phyloP scores from a whole-genome alignment of 352 stramenopile species.

The Phytopythium vexans region DNA sequence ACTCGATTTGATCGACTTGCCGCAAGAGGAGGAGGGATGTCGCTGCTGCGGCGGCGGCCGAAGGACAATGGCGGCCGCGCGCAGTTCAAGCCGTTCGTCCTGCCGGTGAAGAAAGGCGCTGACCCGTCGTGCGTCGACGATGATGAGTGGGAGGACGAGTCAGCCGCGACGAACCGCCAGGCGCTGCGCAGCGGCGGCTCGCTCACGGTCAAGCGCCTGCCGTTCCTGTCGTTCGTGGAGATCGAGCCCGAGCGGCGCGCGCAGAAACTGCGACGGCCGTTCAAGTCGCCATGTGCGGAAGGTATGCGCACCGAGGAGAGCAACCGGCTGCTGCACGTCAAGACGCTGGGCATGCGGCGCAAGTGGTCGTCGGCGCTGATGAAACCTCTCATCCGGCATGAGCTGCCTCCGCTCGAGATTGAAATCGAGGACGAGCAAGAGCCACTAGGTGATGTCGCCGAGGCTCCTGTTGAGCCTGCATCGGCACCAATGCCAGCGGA shows the following conservation, averaged over 20 bases:
- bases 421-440: conserved; percentile 60
- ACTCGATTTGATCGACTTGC: too few relatives aligned
- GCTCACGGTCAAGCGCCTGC: conserved; percentile 69
- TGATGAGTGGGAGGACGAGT: conserved; percentile 31
- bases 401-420: conserved; percentile 57
- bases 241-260: conserved; percentile 52
- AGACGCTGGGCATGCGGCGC: conserved; percentile 80
- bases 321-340: conserved; percentile 70
- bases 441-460: conserved; percentile 19
- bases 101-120: conserved; percentile 43
- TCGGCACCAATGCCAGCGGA: conserved; percentile 10
- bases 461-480: conserved; percentile 16
- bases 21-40: conserved; percentile 14
- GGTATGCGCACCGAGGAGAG: conserved; percentile 64
- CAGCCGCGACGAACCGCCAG: conserved; percentile 43
- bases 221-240: conserved; percentile 80
- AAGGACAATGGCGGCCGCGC: conserved; percentile 8
- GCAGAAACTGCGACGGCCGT: conserved; percentile 55
- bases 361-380: conserved; percentile 46
- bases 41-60: conserved; percentile 42
- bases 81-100: conserved; percentile 80
- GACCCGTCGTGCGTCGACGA: conserved; percentile 8
- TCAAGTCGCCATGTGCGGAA: conserved; percentile 75
- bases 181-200: conserved; percentile 47
- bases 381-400: conserved; percentile 60